Evolutionary conservation across 495 filamentous ascomycete species (phyloP), one percentile per base, ranked within the genome.

Genomic region (Hypoxylon crocopeplum): DNA sequence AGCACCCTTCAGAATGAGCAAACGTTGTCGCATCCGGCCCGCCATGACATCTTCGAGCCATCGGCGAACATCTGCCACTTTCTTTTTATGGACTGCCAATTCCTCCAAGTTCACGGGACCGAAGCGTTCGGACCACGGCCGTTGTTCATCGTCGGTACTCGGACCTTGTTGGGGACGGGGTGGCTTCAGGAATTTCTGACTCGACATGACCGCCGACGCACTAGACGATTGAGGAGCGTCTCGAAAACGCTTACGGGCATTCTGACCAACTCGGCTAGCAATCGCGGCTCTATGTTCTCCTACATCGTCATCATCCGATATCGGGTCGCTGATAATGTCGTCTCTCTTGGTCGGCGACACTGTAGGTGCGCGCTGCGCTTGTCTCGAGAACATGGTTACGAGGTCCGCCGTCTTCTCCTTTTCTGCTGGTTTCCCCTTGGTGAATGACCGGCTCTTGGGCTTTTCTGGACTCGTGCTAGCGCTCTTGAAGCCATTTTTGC

Each of bases 121-220:
- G 69, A 89, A 98, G 64, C 85, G 83, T 62, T 97, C 91, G 12
- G 88, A 86, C 95, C 95, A 99, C 1, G 95, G 92, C 64, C 87
- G 72, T 32, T 73, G 59, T 36, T 82, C 80, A 6, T 78, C 72
- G 24, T 57, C 58, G 6, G 61, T 40, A 8, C 17, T 40, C 22
- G 55, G 47, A n/a, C 44, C 34, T n/a, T 47, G 38, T 5, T 59
- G 32, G 16, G 59, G 61, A 21, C 50, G 42, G 24, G 65, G 33
- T 6, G 58, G 59, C 34, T 62, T 70, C 2, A 82, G 42, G 48
- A 84, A 84, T 22, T 68, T 74, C 48, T 72, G 71, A 7, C 62
- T 72, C n/a, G 62, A 56, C 5, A 39, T 51, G 11, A 59, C 21
- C 2, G 34, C 24, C 16, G 55, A 27, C 20, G 48, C 38, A 32